Conservation (phyloP, 73 alveolate species). For the Symbiodinium pilosum region DNA sequence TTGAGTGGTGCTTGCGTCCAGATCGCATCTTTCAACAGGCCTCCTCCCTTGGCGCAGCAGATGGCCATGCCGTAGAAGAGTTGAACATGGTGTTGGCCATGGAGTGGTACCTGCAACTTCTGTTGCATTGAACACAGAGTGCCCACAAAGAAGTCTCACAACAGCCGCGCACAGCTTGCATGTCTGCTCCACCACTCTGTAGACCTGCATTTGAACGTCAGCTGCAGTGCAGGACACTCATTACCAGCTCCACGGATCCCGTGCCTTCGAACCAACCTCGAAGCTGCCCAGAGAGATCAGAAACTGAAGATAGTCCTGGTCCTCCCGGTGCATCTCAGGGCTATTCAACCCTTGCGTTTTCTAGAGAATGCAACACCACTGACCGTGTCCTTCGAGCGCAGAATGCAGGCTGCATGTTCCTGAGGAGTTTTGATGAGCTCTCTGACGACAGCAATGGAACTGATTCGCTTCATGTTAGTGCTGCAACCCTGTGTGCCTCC, state of each 20-base stretch:
- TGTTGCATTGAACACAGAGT: background rate
- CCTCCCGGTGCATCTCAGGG: too few species aligned
- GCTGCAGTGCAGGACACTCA: too few species aligned
- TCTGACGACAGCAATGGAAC: too few species aligned
- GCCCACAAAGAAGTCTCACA: background rate
- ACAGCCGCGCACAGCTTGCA: constrained; percentile 31
- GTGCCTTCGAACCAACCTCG: constrained; percentile 64
- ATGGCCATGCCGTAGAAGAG: background rate
- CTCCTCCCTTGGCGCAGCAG: background rate
- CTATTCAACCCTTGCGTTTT: too few species aligned
- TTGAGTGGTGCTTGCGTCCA: too few species aligned
- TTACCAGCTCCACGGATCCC: background rate
- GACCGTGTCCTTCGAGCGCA: constrained; percentile 36
- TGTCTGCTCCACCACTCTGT: constrained; percentile 86
- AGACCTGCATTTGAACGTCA: too few species aligned
- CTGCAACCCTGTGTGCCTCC: constrained; percentile 56
- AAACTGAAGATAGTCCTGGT: constrained; percentile 63
- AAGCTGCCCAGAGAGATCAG: constrained; percentile 81
- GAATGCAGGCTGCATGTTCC: constrained; percentile 51
- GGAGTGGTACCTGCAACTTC: constrained; percentile 58
- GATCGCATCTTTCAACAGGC: background rate
- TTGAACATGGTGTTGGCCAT: constrained; percentile 88
- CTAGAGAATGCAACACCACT: too few species aligned
- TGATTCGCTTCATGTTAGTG: background rate
- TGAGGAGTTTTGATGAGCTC: too few species aligned